Percentiles rank a stretch among this genome's conserved stretches.
Evolutionary conservation across 2,329 filamentous ascomycete species (phyloP).

Genomic region (Gnomoniopsis smithogilvyi): DNA sequence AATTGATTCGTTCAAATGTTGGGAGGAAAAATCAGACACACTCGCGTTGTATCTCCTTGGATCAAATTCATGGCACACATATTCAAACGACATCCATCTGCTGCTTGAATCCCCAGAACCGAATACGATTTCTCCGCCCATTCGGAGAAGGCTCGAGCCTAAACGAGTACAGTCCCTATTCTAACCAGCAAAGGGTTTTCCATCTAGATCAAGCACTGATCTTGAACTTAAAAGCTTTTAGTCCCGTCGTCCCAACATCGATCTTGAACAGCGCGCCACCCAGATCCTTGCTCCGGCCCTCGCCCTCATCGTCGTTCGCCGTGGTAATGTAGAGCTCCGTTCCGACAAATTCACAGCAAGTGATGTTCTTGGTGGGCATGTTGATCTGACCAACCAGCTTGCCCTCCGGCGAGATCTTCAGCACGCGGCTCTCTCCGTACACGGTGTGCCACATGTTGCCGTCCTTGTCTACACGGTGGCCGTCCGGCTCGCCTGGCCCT

Average conservation of each 20-base stretch:
- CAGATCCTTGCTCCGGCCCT: conserved; percentile 59
- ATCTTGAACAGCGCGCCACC: conserved; percentile 73
- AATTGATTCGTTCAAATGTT: no score
- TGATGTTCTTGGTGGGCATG: conserved; percentile 75
- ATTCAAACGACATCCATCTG: no score
- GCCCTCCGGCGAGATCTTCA: conserved; percentile 69
- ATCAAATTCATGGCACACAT: no score
- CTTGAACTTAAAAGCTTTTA: conserved; percentile 63
- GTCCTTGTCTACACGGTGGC: conserved; percentile 77
- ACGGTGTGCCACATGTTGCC: conserved; percentile 88
- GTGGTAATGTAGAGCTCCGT: conserved; percentile 75
- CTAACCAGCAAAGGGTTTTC: not conserved
- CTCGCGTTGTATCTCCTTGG: no score
- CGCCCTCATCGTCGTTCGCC: conserved; percentile 62
- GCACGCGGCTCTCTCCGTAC: conserved; percentile 73
- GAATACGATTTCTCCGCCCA: no score
- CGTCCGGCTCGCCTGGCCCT: conserved; percentile 70
- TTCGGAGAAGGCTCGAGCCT: not conserved
- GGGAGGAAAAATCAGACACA: no score
- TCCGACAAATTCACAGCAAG: conserved; percentile 78
- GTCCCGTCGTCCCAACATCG: conserved; percentile 69
- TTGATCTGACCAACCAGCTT: conserved; percentile 70
- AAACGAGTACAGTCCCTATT: not conserved
- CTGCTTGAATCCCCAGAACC: no score
- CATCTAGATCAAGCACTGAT: conserved; percentile 26